Evolutionary conservation across 2,329 filamentous ascomycete genomes (phyloP), one percentile per base, ranked within the genome.

Genomic region (Colletotrichum viniferum): DNA sequence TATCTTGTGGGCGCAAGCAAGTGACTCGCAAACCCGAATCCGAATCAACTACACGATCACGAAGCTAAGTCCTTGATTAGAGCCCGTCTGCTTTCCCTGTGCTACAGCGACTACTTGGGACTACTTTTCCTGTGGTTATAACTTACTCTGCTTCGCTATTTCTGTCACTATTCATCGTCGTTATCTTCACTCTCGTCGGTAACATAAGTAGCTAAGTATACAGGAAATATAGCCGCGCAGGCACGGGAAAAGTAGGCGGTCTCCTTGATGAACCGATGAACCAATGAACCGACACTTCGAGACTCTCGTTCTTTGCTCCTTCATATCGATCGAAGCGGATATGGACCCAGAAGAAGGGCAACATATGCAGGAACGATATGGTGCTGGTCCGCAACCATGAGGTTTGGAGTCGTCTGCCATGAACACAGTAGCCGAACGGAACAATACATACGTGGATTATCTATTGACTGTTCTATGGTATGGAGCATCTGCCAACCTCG

Each of bases 361-460:
- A 21, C 3, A 2, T 18, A 13, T 3, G 0, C 10, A 21, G 6
- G 10, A 52, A 52, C 43, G 38, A n/a, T 4, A 9, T 48, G 38
- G 9, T 48, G 18, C 38, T 48, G 38, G 38, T 0, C 9, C n/a
- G 12, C 43, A 21, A 52, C 10, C 43, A 52, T 13, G 43, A 52
- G 43, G 4, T 21, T 7, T 13, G n/a, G 43, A 52, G 4, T 2
- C 10, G n/a, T 21, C n/a, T 21, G 43, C 0, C n/a, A 21, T 21
- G 5, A 7, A 52, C n/a, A 12, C 4, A 12, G 43, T 13, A 6
- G 0, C 2, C 10, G n/a, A 4, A 2, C 10, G 12, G 18, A 12
- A n/a, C 38, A 52, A 52, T 10, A 21, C 18, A 52, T 21, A 7
- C 10, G 43, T 52, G n/a, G 16, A 21, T 52, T 21, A 21, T 21